phyloP scores from a whole-genome alignment of 768 basidiomycete genomes.

The Russula sp. region DNA sequence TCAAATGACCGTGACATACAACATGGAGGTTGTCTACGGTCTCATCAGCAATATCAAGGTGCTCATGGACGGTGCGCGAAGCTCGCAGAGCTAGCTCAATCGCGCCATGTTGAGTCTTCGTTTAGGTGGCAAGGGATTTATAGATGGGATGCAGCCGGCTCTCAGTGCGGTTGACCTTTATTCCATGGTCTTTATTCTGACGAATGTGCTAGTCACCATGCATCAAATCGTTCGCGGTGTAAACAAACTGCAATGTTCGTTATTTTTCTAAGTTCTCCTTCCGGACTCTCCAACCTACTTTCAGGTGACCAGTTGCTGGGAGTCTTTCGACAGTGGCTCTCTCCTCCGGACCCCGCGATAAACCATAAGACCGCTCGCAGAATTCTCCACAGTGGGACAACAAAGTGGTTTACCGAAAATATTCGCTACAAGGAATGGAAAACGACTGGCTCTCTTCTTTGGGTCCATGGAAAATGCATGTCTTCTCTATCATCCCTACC shows the following conservation, averaged over 20 bases:
- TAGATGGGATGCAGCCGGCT: constrained; percentile 10
- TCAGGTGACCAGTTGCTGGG: constrained; percentile 9
- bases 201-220: not conserved
- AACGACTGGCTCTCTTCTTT: constrained; percentile 4
- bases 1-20: not conserved
- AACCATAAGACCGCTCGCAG: constrained; percentile 12
- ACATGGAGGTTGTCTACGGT: constrained; percentile 15
- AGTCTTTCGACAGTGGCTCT: constrained; percentile 15
- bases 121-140: constrained; percentile 5
- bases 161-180: constrained; percentile 4
- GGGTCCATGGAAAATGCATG: constrained; percentile 19
- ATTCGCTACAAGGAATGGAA: constrained; percentile 18
- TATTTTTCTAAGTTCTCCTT: not conserved
- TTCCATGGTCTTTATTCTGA: not conserved
- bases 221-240: not conserved
- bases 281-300: not conserved
- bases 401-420: constrained; percentile 14
- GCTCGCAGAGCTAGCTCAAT: not conserved
- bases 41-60: constrained; percentile 10
- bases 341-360: constrained; percentile 15
- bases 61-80: constrained; percentile 8
- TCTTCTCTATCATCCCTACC: not conserved
- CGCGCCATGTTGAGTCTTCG: not conserved
- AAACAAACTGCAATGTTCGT: constrained; percentile 6
- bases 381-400: constrained; percentile 4